Percentiles rank a stretch among this genome's conserved stretches.
These are phyloP conservation scores for Kockovaella imperatae DNA, from an alignment of 768 basidiomycete species.

Conservation along the genomic window DNA sequence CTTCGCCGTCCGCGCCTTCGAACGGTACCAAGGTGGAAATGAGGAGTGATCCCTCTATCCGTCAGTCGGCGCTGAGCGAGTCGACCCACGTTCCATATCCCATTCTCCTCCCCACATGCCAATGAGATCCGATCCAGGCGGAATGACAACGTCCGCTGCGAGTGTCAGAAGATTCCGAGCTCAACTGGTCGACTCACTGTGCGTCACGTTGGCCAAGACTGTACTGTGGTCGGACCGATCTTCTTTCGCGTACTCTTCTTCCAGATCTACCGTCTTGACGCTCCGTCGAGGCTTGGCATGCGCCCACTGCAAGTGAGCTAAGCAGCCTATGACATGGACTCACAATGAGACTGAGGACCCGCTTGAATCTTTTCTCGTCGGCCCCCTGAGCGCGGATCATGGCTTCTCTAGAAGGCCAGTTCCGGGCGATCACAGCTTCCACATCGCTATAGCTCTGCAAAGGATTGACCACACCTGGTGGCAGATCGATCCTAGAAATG, in stretches of 20 bases:
- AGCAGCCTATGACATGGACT: conserved; percentile 2
- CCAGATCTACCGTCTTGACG: conserved; percentile 30
- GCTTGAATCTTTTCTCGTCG: conserved; percentile 31
- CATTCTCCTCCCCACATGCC: conserved; percentile 42
- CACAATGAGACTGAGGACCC: conserved; percentile 34
- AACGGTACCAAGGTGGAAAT: conserved; percentile 40
- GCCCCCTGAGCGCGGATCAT: conserved; percentile 31
- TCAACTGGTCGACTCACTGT: conserved; percentile 20
- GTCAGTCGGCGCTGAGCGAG: neutral
- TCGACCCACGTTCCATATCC: conserved; percentile 36
- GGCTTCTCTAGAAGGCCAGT: conserved; percentile 35
- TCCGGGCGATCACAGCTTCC: conserved; percentile 25
- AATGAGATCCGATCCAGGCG: conserved; percentile 34
- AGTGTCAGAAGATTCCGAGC: neutral
- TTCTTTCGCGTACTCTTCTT: conserved; percentile 31
- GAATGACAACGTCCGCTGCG: conserved; percentile 37
- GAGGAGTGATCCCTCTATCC: conserved; percentile 35
- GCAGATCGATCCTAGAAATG: conserved; percentile 31
- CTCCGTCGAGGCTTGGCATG: conserved; percentile 29
- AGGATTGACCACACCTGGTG: conserved; percentile 22
- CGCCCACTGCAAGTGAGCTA: conserved; percentile 23
- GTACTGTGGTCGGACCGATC: conserved; percentile 28
- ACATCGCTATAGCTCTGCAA: conserved; percentile 30
- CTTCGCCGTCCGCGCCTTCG: conserved; percentile 41
- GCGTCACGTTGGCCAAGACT: conserved; percentile 34